These are phyloP conservation scores for Meredithiella fracta DNA, from an alignment of 2,329 filamentous ascomycete genomes.

Conservation along the genomic window DNA sequence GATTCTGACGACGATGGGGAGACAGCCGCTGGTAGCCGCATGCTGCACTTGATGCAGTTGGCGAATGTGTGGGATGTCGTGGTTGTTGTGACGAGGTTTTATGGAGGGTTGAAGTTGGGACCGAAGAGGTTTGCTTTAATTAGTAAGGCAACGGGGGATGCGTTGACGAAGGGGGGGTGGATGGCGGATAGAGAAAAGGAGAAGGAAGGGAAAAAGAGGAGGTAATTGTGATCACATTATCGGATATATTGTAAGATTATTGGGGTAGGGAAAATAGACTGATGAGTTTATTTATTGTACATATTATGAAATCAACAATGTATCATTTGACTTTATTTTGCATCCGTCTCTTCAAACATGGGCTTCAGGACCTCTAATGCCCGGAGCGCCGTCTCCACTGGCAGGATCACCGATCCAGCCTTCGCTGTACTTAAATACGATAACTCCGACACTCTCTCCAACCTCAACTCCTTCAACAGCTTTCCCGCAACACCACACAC, in stretches of 20 bases:
- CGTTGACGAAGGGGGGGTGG: conserved; percentile 60
- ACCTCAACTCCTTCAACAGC: conserved; percentile 55
- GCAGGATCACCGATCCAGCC: conserved; percentile 77
- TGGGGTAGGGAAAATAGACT: background rate
- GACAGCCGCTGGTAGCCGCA: conserved; percentile 68
- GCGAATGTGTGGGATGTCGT: conserved; percentile 90
- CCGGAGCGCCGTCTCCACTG: conserved; percentile 18
- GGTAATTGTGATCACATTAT: background rate
- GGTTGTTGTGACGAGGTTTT: conserved; percentile 90
- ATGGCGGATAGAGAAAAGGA: conserved; percentile 32
- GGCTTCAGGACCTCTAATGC: conserved; percentile 54
- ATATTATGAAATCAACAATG: background rate
- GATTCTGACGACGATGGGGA: conserved; percentile 96
- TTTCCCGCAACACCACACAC: conserved; percentile 83
- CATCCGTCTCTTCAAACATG: conserved; percentile 25
- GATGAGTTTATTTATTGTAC: background rate
- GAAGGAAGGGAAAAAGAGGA: conserved; percentile 27
- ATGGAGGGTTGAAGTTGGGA: conserved; percentile 76
- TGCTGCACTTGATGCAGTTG: conserved; percentile 81
- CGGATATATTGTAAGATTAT: background rate
- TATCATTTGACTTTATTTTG: background rate
- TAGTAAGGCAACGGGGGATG: conserved; percentile 71
- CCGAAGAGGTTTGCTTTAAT: conserved; percentile 83
- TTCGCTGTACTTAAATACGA: conserved; percentile 80
- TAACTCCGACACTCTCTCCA: conserved; percentile 50